These are phyloP conservation scores for Halophytophthora batemanensis DNA, from an alignment of 352 stramenopile species.

Conservation along the genomic window DNA sequence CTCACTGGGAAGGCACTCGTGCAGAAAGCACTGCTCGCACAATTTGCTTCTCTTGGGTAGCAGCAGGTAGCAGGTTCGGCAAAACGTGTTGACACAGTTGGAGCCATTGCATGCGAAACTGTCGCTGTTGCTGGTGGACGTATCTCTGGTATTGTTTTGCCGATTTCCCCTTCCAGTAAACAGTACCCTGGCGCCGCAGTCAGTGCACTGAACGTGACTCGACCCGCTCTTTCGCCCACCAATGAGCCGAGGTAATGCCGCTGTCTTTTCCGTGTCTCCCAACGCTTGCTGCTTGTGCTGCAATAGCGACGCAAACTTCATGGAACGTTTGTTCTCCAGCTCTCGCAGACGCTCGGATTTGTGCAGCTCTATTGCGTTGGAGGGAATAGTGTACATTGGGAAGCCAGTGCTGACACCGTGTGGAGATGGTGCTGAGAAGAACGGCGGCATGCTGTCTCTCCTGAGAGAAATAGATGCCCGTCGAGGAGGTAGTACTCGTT, in stretches of 20 bases:
- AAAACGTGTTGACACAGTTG: constrained; percentile 65
- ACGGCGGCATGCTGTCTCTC: constrained; percentile 3
- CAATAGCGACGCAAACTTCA: constrained; percentile 36
- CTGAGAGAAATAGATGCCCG: constrained; percentile 9
- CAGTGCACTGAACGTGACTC: constrained; percentile 46
- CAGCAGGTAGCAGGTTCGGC: constrained; percentile 38
- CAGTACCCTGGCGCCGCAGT: constrained; percentile 44
- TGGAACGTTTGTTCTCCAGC: constrained; percentile 59
- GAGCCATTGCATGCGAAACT: constrained; percentile 40
- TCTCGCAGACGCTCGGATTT: constrained; percentile 50
- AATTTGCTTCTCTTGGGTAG: constrained; percentile 50
- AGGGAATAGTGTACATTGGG: constrained; percentile 1
- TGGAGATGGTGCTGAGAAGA: constrained; percentile 5
- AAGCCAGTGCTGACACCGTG: constrained; percentile 4
- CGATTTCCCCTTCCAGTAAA: constrained; percentile 27
- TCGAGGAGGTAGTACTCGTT: constrained; percentile 2
- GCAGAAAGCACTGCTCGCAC: constrained; percentile 75
- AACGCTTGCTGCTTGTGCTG: constrained; percentile 58
- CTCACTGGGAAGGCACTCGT: constrained; percentile 47
- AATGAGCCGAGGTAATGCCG: constrained; percentile 60
- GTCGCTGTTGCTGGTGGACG: background rate
- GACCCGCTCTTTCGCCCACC: constrained; percentile 70
- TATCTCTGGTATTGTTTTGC: background rate
- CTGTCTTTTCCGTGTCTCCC: constrained; percentile 50
- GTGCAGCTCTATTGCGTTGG: constrained; percentile 33